Evolutionary conservation across 2,329 filamentous ascomycete genomes (phyloP), one percentile per base, ranked within the genome.

Genomic region (Claviceps pusilla): DNA sequence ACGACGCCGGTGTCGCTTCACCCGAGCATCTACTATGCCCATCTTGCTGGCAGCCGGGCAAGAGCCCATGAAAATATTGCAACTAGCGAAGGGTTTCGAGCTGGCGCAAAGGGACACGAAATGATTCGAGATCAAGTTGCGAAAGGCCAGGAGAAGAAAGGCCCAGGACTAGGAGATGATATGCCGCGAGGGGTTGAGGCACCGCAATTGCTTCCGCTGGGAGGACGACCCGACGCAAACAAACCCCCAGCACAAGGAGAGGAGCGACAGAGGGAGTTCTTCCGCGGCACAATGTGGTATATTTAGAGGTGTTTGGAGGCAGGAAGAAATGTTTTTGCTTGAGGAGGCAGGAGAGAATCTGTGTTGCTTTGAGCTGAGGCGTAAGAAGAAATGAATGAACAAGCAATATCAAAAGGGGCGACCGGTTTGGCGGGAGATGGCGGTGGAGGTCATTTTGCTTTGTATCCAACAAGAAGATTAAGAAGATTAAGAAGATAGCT

Each of bases 21-120:
- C 59, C 93, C 93, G 0, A 89, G 93, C 0, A 85, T 97, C 0
- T 98, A 98, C 76, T 98, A 98, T 61, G 89, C 94, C 0, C 93
- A 98, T 69, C 71, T 98, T 58, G 89, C 90, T 39, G 85, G 89
- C 9, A 81, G 82, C 55, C 87, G 93, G 51, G 89, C 87, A 24
- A 82, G 83, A 53, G 75, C 82, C 3, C 93, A 98, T 59, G 83
- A 91, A 62, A 67, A 74, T 55, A 60, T 71, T 3, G 64, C 71
- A 0, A 65, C 72, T 0, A 76, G 73, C 16, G 70, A 73, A 14
- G 70, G 77, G 62, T 65, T 72, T 66, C 60, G 68, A 52, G 59
- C 67, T 52, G 71, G 72, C 11, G 67, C 71, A 47, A 75, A 76
- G 60, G 73, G 70, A 1, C 69, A 70, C 19, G 69, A 73, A 56